Percentiles rank a stretch among this genome's conserved stretches.
Conservation (phyloP, 2,329 filamentous ascomycete genomes). For the Xylogone sp. region DNA sequence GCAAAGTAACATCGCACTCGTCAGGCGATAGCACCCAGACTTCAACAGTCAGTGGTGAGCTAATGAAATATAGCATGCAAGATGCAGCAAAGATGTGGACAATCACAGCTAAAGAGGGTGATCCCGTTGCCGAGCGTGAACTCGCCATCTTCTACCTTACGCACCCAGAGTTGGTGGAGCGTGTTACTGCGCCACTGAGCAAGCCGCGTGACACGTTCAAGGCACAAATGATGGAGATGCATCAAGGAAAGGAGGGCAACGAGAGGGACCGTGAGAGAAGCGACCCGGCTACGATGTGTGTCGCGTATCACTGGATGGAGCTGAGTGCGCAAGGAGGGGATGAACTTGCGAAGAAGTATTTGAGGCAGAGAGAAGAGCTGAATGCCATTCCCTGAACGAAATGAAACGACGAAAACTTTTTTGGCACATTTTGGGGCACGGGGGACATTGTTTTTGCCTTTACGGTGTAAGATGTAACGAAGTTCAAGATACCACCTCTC, state of each 20-base stretch:
- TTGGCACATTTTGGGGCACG: neutral
- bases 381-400: conserved; percentile 24
- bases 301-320: conserved; percentile 98
- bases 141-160: conserved; percentile 91
- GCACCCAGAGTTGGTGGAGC: conserved; percentile 78
- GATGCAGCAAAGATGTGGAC: conserved; percentile 88
- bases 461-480: neutral
- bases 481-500: neutral
- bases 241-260: conserved; percentile 36
- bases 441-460: neutral
- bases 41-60: conserved; percentile 29
- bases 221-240: conserved; percentile 74
- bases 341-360: conserved; percentile 74
- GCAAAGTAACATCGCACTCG: conserved; percentile 35
- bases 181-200: conserved; percentile 78
- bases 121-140: conserved; percentile 85
- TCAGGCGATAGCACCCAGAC: conserved; percentile 15
- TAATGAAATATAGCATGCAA: conserved; percentile 65
- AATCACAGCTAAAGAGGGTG: conserved; percentile 90
- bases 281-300: conserved; percentile 85
- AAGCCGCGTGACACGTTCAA: conserved; percentile 88
- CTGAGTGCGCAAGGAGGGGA: conserved; percentile 83
- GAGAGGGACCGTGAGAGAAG: conserved; percentile 61
- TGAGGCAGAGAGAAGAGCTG: conserved; percentile 55
- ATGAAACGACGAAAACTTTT: too few species aligned